Conservation (phyloP, 1,284 basidiomycete species). For the Apiotrichum siamense region DNA sequence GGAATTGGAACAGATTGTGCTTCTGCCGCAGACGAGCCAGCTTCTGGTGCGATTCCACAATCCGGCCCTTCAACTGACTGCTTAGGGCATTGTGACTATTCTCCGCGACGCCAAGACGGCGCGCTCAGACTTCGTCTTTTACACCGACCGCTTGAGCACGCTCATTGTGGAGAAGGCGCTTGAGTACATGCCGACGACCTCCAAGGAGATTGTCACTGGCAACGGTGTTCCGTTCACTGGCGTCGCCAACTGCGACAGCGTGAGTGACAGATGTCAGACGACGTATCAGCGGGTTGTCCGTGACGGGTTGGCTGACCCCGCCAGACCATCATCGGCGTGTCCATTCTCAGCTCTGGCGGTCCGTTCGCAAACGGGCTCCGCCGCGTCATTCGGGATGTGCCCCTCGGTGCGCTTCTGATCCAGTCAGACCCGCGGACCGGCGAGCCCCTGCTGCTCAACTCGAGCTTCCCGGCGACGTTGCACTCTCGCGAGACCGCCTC, state of each 20-base stretch:
- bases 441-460: conserved; percentile 81
- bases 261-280: conserved; percentile 6
- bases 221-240: conserved; percentile 58
- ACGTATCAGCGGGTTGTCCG: too few species aligned
- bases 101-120: conserved; percentile 65
- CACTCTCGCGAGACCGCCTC: conserved; percentile 60
- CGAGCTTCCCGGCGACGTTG: conserved; percentile 67
- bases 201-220: conserved; percentile 64
- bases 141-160: conserved; percentile 70
- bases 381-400: conserved; percentile 78
- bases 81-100: conserved; percentile 79
- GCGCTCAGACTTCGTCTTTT: conserved; percentile 67
- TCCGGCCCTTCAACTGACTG: background rate
- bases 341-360: conserved; percentile 57
- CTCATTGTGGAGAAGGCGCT: conserved; percentile 79
- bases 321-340: conserved; percentile 39
- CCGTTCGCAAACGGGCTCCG: conserved; percentile 85
- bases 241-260: conserved; percentile 51
- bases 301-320: background rate
- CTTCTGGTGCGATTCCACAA: conserved; percentile 54
- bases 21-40: conserved; percentile 76
- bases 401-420: conserved; percentile 82
- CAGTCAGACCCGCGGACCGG: conserved; percentile 78
- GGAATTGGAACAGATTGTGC: conserved; percentile 42
- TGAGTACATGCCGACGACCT: conserved; percentile 66